Conservation (phyloP, 768 basidiomycete species). For the Lentinus tigrinus region DNA sequence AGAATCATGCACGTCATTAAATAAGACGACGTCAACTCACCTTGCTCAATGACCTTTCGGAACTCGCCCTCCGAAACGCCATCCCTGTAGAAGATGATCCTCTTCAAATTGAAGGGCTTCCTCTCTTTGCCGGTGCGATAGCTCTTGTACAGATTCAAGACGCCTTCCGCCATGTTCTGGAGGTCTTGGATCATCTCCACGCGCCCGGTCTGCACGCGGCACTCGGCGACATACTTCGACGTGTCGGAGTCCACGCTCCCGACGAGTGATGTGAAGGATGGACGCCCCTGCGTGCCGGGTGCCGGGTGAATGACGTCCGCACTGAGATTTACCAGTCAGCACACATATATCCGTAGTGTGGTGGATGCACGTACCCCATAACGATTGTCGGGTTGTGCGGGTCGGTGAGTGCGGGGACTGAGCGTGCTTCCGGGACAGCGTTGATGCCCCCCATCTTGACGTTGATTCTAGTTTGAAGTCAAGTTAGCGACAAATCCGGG, state of each 20-base stretch:
- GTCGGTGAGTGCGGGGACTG: constrained; percentile 65
- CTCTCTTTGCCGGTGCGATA: constrained; percentile 58
- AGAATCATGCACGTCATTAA: background rate
- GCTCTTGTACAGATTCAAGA: constrained; percentile 54
- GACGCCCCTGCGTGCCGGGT: constrained; percentile 74
- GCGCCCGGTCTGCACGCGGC: constrained; percentile 63
- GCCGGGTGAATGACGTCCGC: constrained; percentile 85
- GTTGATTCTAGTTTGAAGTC: constrained; percentile 58
- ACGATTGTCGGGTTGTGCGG: constrained; percentile 74
- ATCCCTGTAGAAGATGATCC: constrained; percentile 74
- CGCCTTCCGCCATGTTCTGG: constrained; percentile 54
- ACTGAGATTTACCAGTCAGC: constrained; percentile 24
- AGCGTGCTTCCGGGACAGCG: constrained; percentile 67
- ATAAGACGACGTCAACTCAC: constrained; percentile 32
- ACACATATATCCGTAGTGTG: background rate
- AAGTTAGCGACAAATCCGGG: background rate
- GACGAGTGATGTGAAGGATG: constrained; percentile 80
- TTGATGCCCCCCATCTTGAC: constrained; percentile 87
- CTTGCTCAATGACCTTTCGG: constrained; percentile 46
- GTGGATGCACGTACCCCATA: constrained; percentile 48
- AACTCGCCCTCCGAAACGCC: constrained; percentile 61
- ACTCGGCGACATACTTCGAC: constrained; percentile 67
- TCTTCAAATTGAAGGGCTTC: constrained; percentile 50
- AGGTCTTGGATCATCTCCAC: constrained; percentile 79
- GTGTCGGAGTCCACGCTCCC: constrained; percentile 75